These are phyloP conservation scores for Trichopus zeylanicus DNA, from an alignment of 116 monocot genomes.

Conservation along the genomic window DNA sequence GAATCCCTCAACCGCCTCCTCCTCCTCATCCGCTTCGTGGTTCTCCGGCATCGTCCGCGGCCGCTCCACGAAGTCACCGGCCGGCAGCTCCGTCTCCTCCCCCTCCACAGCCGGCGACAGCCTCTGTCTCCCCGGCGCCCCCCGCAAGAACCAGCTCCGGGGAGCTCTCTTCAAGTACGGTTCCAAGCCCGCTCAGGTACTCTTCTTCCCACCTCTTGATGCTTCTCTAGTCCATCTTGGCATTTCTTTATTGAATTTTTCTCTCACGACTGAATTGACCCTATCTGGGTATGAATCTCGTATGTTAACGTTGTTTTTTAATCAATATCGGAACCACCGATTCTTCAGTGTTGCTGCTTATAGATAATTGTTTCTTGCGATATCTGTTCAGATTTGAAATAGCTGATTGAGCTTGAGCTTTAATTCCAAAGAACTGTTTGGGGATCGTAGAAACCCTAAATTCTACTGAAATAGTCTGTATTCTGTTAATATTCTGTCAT, in stretches of 20 bases:
- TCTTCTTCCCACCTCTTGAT: too few species aligned
- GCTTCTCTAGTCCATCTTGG: neutral
- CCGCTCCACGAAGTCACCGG: slow-evolving; percentile 29
- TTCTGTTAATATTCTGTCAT: too few species aligned
- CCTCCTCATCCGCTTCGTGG: slow-evolving; percentile 49
- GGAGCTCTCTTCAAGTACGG: slow-evolving; percentile 90
- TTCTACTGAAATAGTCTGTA: too few species aligned
- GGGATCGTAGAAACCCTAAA: too few species aligned
- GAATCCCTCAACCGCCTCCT: slow-evolving; percentile 24
- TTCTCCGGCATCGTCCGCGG: slow-evolving; percentile 61
- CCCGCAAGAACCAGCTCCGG: slow-evolving; percentile 54
- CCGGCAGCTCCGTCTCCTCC: neutral
- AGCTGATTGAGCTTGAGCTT: too few species aligned
- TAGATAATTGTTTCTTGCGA: too few species aligned
- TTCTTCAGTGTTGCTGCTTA: too few species aligned
- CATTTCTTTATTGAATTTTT: neutral
- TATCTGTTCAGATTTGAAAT: too few species aligned
- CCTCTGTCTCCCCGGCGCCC: slow-evolving; percentile 4
- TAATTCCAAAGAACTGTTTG: too few species aligned
- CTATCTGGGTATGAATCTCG: too few species aligned
- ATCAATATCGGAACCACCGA: too few species aligned
- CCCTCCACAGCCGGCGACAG: slow-evolving; percentile 6
- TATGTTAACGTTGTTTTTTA: too few species aligned
- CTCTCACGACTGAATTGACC: neutral
- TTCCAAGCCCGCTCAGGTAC: slow-evolving; percentile 73